Base-by-base conservation (phyloP, 176 grass and related monocot species). In the Melocanna baccifera region DNA sequence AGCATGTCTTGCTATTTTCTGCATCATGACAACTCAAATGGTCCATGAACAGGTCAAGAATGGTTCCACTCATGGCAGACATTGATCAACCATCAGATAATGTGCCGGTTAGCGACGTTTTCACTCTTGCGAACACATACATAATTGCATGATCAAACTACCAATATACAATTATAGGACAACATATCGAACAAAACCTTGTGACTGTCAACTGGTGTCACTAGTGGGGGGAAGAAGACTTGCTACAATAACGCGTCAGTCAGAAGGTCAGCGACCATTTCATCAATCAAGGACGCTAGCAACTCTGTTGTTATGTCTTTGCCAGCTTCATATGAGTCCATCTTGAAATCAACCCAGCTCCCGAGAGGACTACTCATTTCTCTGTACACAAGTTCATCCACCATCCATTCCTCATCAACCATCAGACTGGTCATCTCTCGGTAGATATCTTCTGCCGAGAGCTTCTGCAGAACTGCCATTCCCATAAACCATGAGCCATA, bases 271-370 rank as follows among this genome's bases (percentile, higher is more conserved):
- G 86, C 77, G 45, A 94, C 81, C 42, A 86, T 71, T 88, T 94
- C 97, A 80, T 92, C 91, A 20, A 89, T 28, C 90, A 96, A 88
- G 28, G 86, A 84, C 67, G 59, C 82, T 59, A 99, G 77, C 30
- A 96, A 52, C 23, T 88, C 86, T n/a, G 7, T 83, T 56, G 83
- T 69, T 59, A 99, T 86, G 46, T 92, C 93, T 69, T 41, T 79
- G 8, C 90, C 97, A 16, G 71, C 67, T 77, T 96, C 75, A 53
- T 91, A 94, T 19, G 86, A 84, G 77, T 96, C 93, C 1, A 81
- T 88, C 84, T 89, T 84, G 84, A 99, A 99, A 84, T 99, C 71
- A 30, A 92, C 84, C 97, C 97, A 99, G 52, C 69, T 96, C 81
- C 97, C 97, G 1, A 89, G 84, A 62, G 85, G 78, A 74, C 50